Conservation (phyloP, 345 rosid genomes). For the Linum tenue region DNA sequence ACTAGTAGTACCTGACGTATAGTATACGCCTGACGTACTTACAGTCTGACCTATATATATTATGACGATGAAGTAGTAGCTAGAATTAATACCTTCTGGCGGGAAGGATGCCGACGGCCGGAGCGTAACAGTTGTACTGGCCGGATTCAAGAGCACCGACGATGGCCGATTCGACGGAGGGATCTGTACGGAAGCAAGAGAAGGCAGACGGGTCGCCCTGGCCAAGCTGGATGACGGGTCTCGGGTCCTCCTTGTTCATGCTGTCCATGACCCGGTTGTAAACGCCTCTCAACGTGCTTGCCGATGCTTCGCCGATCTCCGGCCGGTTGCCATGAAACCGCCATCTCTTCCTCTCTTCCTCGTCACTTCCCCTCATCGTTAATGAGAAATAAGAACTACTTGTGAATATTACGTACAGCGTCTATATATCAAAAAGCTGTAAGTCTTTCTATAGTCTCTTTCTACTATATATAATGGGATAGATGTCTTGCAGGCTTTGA, state of each 20-base stretch:
- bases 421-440: no score
- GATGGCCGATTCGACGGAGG: background rate
- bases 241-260: background rate
- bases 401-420: no score
- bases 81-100: background rate
- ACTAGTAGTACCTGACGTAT: no score
- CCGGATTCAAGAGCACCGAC: background rate
- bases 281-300: background rate
- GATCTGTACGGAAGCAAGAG: background rate
- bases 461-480: no score
- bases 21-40: no score
- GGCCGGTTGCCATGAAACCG: background rate
- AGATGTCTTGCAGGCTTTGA: no score
- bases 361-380: background rate
- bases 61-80: no score
- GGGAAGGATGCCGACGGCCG: background rate
- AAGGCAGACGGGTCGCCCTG: constrained; percentile 2
- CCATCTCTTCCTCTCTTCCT: background rate
- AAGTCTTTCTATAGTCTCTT: no score
- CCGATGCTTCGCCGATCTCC: background rate
- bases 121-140: background rate
- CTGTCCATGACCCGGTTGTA: background rate
- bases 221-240: constrained; percentile 4
- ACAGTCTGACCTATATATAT: no score
- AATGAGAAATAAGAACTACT: background rate